Evolutionary conservation across 2,329 filamentous ascomycete species (phyloP).

Genomic region (Cercospora sp.): DNA sequence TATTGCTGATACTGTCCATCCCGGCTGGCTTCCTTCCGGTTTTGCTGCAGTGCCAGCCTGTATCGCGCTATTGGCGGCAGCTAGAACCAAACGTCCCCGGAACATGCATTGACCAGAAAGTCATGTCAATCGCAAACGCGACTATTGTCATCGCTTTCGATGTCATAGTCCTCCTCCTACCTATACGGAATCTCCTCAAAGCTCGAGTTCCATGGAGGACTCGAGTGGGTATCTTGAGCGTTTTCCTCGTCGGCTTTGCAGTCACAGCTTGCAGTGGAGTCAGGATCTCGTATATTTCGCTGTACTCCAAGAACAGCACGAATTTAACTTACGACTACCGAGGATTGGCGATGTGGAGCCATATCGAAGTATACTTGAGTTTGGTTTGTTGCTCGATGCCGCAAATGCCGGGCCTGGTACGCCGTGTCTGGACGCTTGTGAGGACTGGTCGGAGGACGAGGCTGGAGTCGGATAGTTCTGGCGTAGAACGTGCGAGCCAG

Average conservation of each 20-base stretch:
- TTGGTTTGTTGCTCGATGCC: slow-evolving; percentile 25
- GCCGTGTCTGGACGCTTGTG: slow-evolving; percentile 8
- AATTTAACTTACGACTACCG: slow-evolving; percentile 23
- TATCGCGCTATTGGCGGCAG: slow-evolving; percentile 9
- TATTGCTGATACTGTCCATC: slow-evolving; percentile 1
- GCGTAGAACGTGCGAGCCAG: neutral
- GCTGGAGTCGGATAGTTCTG: slow-evolving; percentile 2
- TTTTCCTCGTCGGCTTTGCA: slow-evolving; percentile 22
- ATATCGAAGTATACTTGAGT: slow-evolving; percentile 23
- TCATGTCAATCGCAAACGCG: slow-evolving; percentile 7
- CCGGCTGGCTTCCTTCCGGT: slow-evolving; percentile 7
- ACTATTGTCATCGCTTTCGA: slow-evolving; percentile 15
- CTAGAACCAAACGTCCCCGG: slow-evolving; percentile 1
- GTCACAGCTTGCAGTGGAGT: slow-evolving; percentile 21
- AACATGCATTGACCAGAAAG: slow-evolving; percentile 17
- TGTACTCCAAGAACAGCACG: slow-evolving; percentile 6
- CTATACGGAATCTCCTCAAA: slow-evolving; percentile 15
- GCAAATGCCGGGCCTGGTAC: slow-evolving; percentile 16
- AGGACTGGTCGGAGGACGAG: neutral
- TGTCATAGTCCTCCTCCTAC: slow-evolving; percentile 18
- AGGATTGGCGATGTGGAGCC: slow-evolving; percentile 17
- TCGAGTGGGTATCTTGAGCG: slow-evolving; percentile 16
- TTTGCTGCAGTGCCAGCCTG: slow-evolving; percentile 8
- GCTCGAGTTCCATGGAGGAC: slow-evolving; percentile 9
- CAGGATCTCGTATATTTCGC: slow-evolving; percentile 16